phyloP scores from a whole-genome alignment of 345 rosid genomes.

The Viola odorata region DNA sequence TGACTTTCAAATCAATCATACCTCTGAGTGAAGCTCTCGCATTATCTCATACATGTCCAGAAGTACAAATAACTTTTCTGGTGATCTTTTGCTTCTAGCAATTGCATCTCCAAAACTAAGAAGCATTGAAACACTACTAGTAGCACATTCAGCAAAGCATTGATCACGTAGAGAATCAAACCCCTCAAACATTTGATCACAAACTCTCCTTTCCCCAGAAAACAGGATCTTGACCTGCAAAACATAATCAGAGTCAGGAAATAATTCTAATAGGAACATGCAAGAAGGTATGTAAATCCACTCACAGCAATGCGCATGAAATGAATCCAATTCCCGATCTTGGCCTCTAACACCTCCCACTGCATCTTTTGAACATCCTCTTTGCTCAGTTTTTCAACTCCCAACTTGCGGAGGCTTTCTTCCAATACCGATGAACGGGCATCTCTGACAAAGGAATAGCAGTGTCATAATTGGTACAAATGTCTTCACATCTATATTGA shows the following conservation, averaged over 20 bases:
- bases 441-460: slow-evolving; percentile 47
- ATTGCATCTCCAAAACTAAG: slow-evolving; percentile 99
- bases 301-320: slow-evolving; percentile 98
- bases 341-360: slow-evolving; percentile 97
- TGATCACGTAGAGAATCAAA: slow-evolving; percentile 85
- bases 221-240: slow-evolving; percentile 88
- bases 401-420: slow-evolving; percentile 83
- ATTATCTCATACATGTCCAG: slow-evolving; percentile 97
- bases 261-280: neutral
- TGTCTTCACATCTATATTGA: neutral
- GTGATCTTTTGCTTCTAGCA: slow-evolving; percentile 95
- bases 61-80: slow-evolving; percentile 96
- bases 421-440: slow-evolving; percentile 74
- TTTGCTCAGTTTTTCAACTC: slow-evolving; percentile 93
- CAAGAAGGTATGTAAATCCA: neutral
- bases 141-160: slow-evolving; percentile 82
- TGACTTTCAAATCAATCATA: slow-evolving; percentile 36
- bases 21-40: slow-evolving; percentile 97
- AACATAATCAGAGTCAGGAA: slow-evolving; percentile 13
- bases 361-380: slow-evolving; percentile 98
- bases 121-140: slow-evolving; percentile 76
- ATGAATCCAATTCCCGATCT: slow-evolving; percentile 98
- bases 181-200: slow-evolving; percentile 88
- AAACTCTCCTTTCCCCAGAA: slow-evolving; percentile 86
- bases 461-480: neutral